Conservation (phyloP, 306 rosid genomes). For the Cicer cuneatum region DNA sequence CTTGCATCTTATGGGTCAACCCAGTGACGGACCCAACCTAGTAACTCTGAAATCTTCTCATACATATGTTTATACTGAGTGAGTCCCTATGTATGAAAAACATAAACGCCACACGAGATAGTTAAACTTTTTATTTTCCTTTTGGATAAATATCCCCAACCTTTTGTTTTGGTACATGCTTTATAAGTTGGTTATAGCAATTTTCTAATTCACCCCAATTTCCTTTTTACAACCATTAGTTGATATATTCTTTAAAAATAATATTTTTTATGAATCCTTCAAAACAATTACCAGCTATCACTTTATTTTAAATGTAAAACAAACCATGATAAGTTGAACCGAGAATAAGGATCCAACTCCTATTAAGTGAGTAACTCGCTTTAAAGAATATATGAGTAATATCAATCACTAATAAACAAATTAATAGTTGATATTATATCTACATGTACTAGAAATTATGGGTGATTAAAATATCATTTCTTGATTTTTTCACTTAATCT, state of each 20-base stretch:
- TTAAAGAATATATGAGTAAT: not conserved
- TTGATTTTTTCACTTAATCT: not conserved
- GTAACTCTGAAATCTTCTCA: not conserved
- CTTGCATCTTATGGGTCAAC: not conserved
- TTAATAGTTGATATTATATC: too few species aligned
- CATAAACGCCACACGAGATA: not conserved
- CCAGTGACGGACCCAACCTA: not conserved
- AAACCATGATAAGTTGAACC: not conserved
- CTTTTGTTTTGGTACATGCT: not conserved
- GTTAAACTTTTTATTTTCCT: not conserved
- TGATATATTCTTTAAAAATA: not conserved
- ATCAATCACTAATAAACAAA: too few species aligned
- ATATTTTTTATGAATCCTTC: not conserved
- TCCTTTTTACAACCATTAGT: not conserved
- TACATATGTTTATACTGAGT: not conserved
- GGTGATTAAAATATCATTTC: too few species aligned
- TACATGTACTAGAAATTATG: too few species aligned
- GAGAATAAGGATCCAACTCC: not conserved
- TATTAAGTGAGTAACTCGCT: not conserved
- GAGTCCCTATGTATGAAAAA: not conserved
- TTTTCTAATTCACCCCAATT: not conserved
- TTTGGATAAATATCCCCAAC: not conserved
- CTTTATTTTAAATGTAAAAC: conserved; percentile 1
- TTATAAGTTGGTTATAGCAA: not conserved
- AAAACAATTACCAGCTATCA: conserved; percentile 7